Percentiles rank a stretch among this genome's conserved stretches.
phyloP scores from a whole-genome alignment of 1,139 yeast genomes.

The Torulaspora pretoriensis region DNA sequence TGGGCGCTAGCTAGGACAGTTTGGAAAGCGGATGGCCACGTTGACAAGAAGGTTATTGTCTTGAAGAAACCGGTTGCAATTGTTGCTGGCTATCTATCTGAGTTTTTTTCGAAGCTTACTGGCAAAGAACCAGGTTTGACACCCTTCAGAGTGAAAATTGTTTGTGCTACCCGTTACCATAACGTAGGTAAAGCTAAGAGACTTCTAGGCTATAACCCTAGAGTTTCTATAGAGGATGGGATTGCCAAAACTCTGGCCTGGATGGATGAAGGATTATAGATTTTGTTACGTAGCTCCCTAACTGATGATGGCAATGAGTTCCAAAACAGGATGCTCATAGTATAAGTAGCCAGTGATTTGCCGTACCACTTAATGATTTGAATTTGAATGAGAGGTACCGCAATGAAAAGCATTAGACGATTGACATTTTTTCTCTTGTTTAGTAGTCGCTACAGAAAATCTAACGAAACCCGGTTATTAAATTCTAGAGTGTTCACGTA shows the following conservation, averaged over 20 bases:
- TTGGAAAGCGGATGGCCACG: slow-evolving; percentile 93
- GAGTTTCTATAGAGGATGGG: slow-evolving; percentile 77
- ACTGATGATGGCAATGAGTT: not conserved
- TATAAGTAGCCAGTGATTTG: too few relatives aligned
- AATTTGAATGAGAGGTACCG: too few relatives aligned
- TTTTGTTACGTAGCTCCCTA: not conserved
- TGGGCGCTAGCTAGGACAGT: slow-evolving; percentile 97
- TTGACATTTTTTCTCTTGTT: too few relatives aligned
- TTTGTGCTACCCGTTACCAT: slow-evolving; percentile 94
- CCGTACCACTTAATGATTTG: too few relatives aligned
- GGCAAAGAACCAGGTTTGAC: slow-evolving; percentile 94
- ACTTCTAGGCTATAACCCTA: slow-evolving; percentile 74
- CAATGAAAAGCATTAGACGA: too few relatives aligned
- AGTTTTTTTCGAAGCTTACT: slow-evolving; percentile 59
- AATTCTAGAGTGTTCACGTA: too few relatives aligned
- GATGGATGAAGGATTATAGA: slow-evolving; percentile 61
- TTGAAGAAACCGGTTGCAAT: slow-evolving; percentile 72
- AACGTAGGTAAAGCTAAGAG: slow-evolving; percentile 83
- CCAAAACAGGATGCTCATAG: too few relatives aligned
- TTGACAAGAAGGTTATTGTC: slow-evolving; percentile 65
- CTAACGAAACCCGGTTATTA: too few relatives aligned
- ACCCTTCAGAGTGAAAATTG: slow-evolving; percentile 88
- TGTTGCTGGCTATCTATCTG: slow-evolving; percentile 73
- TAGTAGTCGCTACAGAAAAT: too few relatives aligned
- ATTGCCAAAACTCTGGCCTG: slow-evolving; percentile 76